Conservation (phyloP, 2,329 filamentous ascomycete genomes). For the Fusarium sp. region DNA sequence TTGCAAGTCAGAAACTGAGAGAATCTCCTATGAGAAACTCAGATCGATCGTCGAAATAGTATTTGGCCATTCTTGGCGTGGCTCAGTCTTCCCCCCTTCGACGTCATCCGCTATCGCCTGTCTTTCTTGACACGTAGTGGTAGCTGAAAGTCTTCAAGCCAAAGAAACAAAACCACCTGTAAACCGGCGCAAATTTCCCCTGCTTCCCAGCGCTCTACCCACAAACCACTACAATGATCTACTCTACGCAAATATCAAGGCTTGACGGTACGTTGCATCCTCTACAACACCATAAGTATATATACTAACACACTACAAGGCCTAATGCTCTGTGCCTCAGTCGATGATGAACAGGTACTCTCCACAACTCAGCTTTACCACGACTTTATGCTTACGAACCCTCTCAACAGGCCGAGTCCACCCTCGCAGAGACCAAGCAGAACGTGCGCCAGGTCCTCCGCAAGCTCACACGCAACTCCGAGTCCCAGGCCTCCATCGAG, state of each 20-base stretch:
- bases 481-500: constrained; percentile 92
- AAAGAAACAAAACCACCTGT: constrained; percentile 16
- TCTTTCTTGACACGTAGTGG: constrained; percentile 42
- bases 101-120: constrained; percentile 25
- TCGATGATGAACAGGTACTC: constrained; percentile 85
- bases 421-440: constrained; percentile 85
- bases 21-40: not conserved
- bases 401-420: constrained; percentile 64
- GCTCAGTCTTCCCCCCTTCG: constrained; percentile 6
- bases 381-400: not conserved
- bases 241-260: constrained; percentile 91
- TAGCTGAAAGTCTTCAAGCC: constrained; percentile 8
- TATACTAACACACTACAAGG: constrained; percentile 60
- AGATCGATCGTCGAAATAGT: not conserved
- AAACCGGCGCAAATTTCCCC: not conserved
- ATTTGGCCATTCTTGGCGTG: not conserved
- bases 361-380: not conserved
- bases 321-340: constrained; percentile 92
- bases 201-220: not conserved
- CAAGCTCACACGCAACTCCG: constrained; percentile 86
- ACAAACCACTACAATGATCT: constrained; percentile 69
- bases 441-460: constrained; percentile 92
- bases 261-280: constrained; percentile 73
- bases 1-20: not conserved
- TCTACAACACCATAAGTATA: not conserved